Conservation (phyloP, 2,329 filamentous ascomycete genomes). For the Pestalotiopsis sp. region DNA sequence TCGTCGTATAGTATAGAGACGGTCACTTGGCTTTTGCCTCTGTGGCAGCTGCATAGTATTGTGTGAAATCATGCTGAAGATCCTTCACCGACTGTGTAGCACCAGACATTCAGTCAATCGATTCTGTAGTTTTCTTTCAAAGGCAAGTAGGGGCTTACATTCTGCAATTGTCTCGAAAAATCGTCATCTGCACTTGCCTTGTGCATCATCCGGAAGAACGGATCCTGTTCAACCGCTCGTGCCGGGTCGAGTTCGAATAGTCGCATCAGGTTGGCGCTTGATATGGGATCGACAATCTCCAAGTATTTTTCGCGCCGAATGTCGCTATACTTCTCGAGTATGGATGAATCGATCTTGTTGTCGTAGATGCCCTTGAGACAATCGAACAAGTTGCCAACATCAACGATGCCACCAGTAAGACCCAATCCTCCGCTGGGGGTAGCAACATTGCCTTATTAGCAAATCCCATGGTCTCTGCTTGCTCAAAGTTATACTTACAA, state of each 20-base stretch:
- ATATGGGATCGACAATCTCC: conserved; percentile 5
- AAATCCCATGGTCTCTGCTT: neutral
- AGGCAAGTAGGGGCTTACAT: neutral
- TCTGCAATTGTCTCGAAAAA: neutral
- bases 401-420: conserved; percentile 51
- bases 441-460: neutral
- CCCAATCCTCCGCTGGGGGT: conserved; percentile 45
- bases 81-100: neutral
- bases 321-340: conserved; percentile 45
- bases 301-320: conserved; percentile 38
- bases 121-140: neutral
- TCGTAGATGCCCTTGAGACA: conserved; percentile 44
- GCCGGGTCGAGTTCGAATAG: conserved; percentile 1
- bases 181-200: neutral
- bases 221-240: neutral
- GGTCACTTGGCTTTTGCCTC: neutral
- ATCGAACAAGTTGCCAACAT: conserved; percentile 50
- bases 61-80: neutral
- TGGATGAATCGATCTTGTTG: conserved; percentile 37
- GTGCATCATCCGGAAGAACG: neutral
- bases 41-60: neutral
- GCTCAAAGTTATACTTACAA: conserved; percentile 36
- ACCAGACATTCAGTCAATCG: neutral
- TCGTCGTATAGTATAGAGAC: neutral
- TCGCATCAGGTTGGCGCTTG: conserved; percentile 5